Conservation (phyloP, 768 basidiomycete species). For the Amanita thiersii region DNA sequence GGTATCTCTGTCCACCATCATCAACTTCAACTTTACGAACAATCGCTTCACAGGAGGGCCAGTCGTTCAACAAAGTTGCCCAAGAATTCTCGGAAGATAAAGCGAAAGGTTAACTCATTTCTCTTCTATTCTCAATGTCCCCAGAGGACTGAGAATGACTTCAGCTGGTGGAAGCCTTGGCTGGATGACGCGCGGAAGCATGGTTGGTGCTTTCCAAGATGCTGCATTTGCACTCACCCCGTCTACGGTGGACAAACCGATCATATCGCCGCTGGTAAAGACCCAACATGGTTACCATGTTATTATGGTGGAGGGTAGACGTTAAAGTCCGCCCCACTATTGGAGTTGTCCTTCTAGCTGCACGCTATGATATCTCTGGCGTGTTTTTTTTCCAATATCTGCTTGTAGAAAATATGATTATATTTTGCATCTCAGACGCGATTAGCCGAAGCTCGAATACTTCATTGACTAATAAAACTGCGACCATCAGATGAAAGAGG, state of each 20-base stretch:
- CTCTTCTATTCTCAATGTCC: neutral
- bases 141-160: constrained; percentile 5
- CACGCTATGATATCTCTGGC: too few relatives aligned
- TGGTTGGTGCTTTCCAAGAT: constrained; percentile 87
- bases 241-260: constrained; percentile 75
- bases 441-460: too few relatives aligned
- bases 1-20: constrained; percentile 30
- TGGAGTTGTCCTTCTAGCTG: too few relatives aligned
- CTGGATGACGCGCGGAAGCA: constrained; percentile 81
- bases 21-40: neutral
- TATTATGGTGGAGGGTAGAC: constrained; percentile 85
- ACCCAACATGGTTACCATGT: constrained; percentile 84
- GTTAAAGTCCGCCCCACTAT: too few relatives aligned
- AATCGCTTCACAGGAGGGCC: constrained; percentile 43
- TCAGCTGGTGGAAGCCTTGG: constrained; percentile 80
- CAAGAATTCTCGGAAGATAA: constrained; percentile 91
- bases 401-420: too few relatives aligned
- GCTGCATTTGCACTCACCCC: constrained; percentile 78
- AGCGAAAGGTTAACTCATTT: constrained; percentile 54
- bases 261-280: constrained; percentile 66
- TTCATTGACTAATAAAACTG: too few relatives aligned
- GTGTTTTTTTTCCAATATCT: too few relatives aligned
- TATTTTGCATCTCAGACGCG: too few relatives aligned
- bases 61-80: constrained; percentile 82
- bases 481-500: too few relatives aligned